Base-by-base conservation (phyloP, 2,329 filamentous ascomycete species). In the Neurospora sp. region DNA sequence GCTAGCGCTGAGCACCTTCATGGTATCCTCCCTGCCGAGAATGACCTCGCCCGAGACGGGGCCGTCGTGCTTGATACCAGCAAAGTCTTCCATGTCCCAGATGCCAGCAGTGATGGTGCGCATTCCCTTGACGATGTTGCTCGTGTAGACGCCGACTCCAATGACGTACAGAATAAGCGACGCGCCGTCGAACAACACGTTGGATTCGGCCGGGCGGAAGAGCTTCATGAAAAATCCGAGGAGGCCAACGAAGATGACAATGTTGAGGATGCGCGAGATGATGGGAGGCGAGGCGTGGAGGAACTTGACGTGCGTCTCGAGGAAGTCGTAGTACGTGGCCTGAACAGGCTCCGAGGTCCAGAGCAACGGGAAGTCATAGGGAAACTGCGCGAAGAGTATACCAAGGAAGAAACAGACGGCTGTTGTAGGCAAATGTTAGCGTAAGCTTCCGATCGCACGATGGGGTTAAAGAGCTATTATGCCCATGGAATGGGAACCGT, bases 381-480 rank as follows among this genome's bases (percentile, higher is more conserved):
- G 94, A 82, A 98, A 96, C 73, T 90, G 90, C 76, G 93, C 93
- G 87, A 98, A 99, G 81, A 99, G 90, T 80, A 98, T 93, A 76
- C 96, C 96, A 74, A 99, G 91, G 87, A 98, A 97, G 88, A 99
- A 99, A 81, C 93, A 97, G 74, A 92, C 93, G 73, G 91, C 91
- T 94, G 76, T 38, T 19, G 68, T n/a, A 62, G n/a, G 23, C 46
- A 15, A 52, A 23, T 46, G 68, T 68, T 19, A 66, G 68, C 43
- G 68, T 19, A 66, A 68, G 67, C 66, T 52, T 58, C 38, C 28
- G 13, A 7, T 33, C 23, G 28, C 23, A 17, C 23, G 13, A 58
- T 36, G 43, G 69, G 70, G 52, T 68, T 38, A 28, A 66, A 36
- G 68, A 38, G 70, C 43, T 67, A 40, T 42, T 69, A 39, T 52